Evolutionary conservation across 495 filamentous ascomycete species (phyloP), one percentile per base, ranked within the genome.

Genomic region (Talaromyces borbonicus): DNA sequence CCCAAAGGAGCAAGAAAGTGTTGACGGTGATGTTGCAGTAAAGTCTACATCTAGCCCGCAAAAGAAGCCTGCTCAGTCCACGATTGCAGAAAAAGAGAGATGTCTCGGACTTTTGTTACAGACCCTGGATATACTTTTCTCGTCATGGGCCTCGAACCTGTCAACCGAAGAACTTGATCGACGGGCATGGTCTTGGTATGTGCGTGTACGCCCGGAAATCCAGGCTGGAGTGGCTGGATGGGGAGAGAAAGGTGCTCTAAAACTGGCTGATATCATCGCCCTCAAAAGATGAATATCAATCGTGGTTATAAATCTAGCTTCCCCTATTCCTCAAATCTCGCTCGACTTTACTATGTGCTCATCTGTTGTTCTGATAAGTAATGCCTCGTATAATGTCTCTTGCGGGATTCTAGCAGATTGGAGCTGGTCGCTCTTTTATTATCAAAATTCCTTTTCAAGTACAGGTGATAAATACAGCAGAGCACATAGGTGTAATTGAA

Each of bases 171-270:
- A 93, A 51, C 66, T 90, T 27, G 85, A 92, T 55, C 66, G 71
- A 49, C 69, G 81, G 42, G 82, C 84, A 22, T 93, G 87, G 86
- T 59, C 67, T 20, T 92, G 86, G 86, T 93, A 93, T 59, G 63
- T 81, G 2, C 72, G 70, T 20, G 81, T 89, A 6, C 66, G 87
- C 40, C 87, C 87, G 0, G 78, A 80, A 0, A 82, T 92, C 2
- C 79, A 83, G 46, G 61, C 66, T 38, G 87, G 86, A 1, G 76
- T 73, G 39, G 77, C 72, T 30, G 87, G 87, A 2, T 90, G 87
- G 87, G 87, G 87, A 11, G 83, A 82, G 16, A 89, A 89, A 58
- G 84, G 83, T 12, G 63, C 67, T 35, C 71, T 92, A 12, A 79
- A 67, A 54, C 56, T 94, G 7, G 58, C 59, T 7, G 73, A 81